Base-by-base conservation (phyloP, 164 flowering plant genomes). In the Stephania cephalantha region DNA sequence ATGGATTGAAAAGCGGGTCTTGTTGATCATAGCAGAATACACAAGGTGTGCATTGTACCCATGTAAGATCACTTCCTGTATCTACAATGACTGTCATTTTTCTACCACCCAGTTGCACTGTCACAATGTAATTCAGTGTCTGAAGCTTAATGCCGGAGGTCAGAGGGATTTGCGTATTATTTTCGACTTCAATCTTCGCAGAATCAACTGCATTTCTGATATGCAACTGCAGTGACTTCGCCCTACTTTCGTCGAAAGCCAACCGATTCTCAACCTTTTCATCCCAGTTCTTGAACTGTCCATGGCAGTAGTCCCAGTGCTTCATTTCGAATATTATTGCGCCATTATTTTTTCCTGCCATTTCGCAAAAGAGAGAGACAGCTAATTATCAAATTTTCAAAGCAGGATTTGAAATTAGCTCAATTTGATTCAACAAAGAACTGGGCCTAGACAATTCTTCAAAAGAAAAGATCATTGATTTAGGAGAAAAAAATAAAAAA, bases 11-110 rank as follows among this genome's bases (percentile, higher is more conserved):
- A 22, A 94, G 73, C 6, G 97, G 92, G 31, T 86, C 95, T 74
- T 84, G 86, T 75, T 94, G 98, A 71, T 73, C 76, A 70, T 92
- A 91, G 73, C 97, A 94, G 5, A 69, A 77, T 68, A 48, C 80
- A 78, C 98, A 94, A 12, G 98, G 98, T 25, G 83, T 81, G 81
- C 98, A 94, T 81, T 94, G 98, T 48, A 90, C 86, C 98, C 98
- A 94, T 11, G 96, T 92, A 17, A 94, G 79, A 52, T 92, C 96
- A 55, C 96, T 90, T 46, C 98, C 97, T 0, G 98, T 94, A 80
- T 94, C 98, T 1, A 92, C 86, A n/a, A 90, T 88, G 30, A 92
- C 85, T 1, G 90, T 86, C 85, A 86, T 77, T 7, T 87, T 81
- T 66, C 71, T 79, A 18, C 84, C 84, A 4, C 97, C 98, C 30